Evolutionary conservation across 2,329 filamentous ascomycete species (phyloP).

Genomic region (Fusarium verticillioides): DNA sequence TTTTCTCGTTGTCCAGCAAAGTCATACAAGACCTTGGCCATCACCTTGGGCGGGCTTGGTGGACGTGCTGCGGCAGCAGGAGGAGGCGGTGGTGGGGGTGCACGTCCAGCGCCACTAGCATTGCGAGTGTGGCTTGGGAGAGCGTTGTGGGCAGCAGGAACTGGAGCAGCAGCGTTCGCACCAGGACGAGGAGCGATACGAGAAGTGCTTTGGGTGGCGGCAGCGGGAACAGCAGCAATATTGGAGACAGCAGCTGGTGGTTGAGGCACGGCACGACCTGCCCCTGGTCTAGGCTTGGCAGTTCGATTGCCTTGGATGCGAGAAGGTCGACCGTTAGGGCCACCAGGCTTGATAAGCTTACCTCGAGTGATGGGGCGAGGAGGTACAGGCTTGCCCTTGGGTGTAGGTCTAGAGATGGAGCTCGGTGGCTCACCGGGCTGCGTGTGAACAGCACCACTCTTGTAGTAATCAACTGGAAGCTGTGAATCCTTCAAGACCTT

Average conservation of each 20-base stretch:
- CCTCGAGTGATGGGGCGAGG: conserved; percentile 92
- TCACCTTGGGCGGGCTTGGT: conserved; percentile 70
- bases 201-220: conserved; percentile 38
- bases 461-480: conserved; percentile 84
- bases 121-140: conserved; percentile 66
- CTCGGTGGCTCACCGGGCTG: conserved; percentile 84
- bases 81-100: conserved; percentile 74
- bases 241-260: conserved; percentile 48
- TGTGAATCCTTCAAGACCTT: conserved; percentile 91
- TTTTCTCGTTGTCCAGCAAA: conserved; percentile 87
- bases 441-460: conserved; percentile 91
- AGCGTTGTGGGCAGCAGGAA: conserved; percentile 39
- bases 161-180: conserved; percentile 9
- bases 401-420: conserved; percentile 85
- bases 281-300: conserved; percentile 57
- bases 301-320: conserved; percentile 68
- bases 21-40: conserved; percentile 91
- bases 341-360: conserved; percentile 90
- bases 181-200: conserved; percentile 15
- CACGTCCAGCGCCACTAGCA: conserved; percentile 61
- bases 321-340: conserved; percentile 83
- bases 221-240: conserved; percentile 41
- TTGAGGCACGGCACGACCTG: conserved; percentile 49
- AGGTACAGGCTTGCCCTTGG: conserved; percentile 85
- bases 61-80: conserved; percentile 65